phyloP scores from a whole-genome alignment of 345 rosid genomes.

The Lumnitzera littorea region DNA sequence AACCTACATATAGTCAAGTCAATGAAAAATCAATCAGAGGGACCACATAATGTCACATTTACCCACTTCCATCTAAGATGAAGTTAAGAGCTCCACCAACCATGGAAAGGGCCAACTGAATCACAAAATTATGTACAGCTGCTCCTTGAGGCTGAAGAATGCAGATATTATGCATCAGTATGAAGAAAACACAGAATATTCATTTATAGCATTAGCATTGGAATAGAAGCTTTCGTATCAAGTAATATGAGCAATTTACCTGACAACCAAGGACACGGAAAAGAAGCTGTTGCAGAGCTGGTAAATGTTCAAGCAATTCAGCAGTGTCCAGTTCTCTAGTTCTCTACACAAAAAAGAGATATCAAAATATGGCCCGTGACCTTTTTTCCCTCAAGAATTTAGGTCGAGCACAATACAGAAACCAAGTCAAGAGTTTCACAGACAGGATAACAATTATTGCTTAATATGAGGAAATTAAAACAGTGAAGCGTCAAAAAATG shows the following conservation, averaged over 20 bases:
- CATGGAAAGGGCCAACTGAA: constrained; percentile 84
- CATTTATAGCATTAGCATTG: too few relatives aligned
- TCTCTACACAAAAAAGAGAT: constrained; percentile 36
- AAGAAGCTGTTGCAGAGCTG: constrained; percentile 87
- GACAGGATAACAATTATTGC: too few relatives aligned
- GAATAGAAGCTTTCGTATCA: too few relatives aligned
- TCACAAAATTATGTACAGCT: constrained; percentile 69
- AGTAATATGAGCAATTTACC: constrained; percentile 32
- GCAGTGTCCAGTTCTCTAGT: constrained; percentile 86
- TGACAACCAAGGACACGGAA: constrained; percentile 88
- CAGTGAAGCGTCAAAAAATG: too few relatives aligned
- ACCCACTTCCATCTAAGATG: constrained; percentile 2
- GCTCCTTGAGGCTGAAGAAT: constrained; percentile 88
- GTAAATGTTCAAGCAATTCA: constrained; percentile 85
- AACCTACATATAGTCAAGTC: constrained; percentile 43
- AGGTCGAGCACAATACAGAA: too few relatives aligned
- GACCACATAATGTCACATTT: constrained; percentile 1
- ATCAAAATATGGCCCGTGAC: not conserved
- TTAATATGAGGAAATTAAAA: too few relatives aligned
- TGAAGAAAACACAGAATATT: not conserved
- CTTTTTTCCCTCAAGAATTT: too few relatives aligned
- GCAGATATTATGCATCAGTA: constrained; percentile 10
- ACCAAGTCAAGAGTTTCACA: too few relatives aligned
- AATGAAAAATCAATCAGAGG: constrained; percentile 4
- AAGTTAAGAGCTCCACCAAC: constrained; percentile 35